Evolutionary conservation across 2,329 filamentous ascomycete species (phyloP).

Genomic region (Diplocarpon rosae): DNA sequence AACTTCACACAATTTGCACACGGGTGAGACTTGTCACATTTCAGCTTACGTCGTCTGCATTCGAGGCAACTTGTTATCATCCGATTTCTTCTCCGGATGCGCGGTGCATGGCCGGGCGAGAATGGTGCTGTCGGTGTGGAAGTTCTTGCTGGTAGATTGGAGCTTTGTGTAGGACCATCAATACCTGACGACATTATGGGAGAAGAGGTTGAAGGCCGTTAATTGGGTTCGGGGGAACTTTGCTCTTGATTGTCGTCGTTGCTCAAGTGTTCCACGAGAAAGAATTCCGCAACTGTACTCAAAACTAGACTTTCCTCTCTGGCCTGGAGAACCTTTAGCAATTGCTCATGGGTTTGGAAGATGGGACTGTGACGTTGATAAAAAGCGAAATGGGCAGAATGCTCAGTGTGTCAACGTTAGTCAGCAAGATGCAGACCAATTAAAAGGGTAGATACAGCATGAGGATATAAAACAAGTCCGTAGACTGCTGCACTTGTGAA

Average conservation of each 20-base stretch:
- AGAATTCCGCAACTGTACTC: too few relatives aligned
- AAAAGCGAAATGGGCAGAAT: neutral
- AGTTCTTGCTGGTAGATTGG: neutral
- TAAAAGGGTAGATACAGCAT: too few relatives aligned
- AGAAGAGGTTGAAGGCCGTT: neutral
- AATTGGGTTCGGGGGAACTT: constrained; percentile 1
- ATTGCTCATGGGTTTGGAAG: too few relatives aligned
- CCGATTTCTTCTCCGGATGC: constrained; percentile 41
- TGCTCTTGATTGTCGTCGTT: constrained; percentile 1
- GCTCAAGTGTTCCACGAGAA: constrained; percentile 15
- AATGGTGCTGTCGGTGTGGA: constrained; percentile 4
- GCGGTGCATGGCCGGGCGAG: constrained; percentile 13
- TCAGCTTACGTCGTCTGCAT: constrained; percentile 65
- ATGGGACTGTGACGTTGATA: neutral
- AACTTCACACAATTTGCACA: constrained; percentile 40
- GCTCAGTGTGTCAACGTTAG: too few relatives aligned
- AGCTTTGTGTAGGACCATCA: neutral
- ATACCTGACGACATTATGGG: neutral
- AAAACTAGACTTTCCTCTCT: too few relatives aligned
- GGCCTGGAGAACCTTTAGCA: too few relatives aligned
- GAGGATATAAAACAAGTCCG: neutral
- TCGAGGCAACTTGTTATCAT: constrained; percentile 60
- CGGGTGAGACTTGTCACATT: constrained; percentile 64
- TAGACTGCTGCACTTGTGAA: neutral
- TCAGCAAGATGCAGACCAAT: too few relatives aligned